Conservation (phyloP, 139 green algal genomes). For the Chloropicon primus region DNA sequence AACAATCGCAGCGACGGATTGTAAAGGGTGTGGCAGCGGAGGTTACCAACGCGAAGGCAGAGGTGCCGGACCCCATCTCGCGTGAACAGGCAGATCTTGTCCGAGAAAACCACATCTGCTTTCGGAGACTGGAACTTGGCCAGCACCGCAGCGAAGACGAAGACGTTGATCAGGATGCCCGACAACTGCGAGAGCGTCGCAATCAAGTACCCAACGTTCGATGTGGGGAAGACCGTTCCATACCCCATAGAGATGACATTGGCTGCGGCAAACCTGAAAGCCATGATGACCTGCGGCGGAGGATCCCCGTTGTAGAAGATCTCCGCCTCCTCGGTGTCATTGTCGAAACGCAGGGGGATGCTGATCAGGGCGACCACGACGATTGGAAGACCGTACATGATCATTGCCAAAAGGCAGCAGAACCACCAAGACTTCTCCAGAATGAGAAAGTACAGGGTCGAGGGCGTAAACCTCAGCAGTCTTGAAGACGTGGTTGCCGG, state of each 20-base stretch:
- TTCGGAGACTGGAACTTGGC: neutral
- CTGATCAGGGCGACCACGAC: neutral
- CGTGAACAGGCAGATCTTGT: neutral
- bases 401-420: neutral
- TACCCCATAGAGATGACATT: conserved; percentile 4
- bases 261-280: neutral
- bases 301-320: neutral
- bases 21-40: conserved; percentile 9
- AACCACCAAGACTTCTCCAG: conserved; percentile 3
- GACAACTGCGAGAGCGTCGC: neutral
- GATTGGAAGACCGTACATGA: neutral
- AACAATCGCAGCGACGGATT: neutral
- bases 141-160: conserved; percentile 7
- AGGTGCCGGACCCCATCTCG: neutral
- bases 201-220: neutral
- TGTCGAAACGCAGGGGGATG: neutral
- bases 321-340: neutral
- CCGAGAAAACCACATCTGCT: neutral
- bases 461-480: neutral
- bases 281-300: neutral
- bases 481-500: neutral
- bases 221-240: neutral
- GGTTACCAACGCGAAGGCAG: neutral
- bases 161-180: conserved; percentile 3
- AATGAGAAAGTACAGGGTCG: conserved; percentile 4